phyloP scores from a whole-genome alignment of 257 asterid species.

The Capsicum chinense region DNA sequence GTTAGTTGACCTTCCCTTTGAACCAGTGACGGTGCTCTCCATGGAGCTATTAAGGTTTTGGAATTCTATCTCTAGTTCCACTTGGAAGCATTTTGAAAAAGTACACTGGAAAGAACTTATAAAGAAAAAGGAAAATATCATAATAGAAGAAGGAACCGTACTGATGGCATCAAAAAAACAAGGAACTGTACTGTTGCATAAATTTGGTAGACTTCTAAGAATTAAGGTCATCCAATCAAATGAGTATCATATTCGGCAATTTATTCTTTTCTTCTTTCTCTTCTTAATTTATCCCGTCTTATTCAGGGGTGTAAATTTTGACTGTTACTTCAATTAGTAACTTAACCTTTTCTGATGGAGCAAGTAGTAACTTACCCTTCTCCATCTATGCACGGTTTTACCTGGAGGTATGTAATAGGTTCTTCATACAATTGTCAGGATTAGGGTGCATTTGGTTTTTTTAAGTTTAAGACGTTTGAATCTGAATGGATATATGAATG shows the following conservation, averaged over 20 bases:
- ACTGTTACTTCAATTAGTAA: background rate
- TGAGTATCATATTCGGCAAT: background rate
- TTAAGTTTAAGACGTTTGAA: too few relatives aligned
- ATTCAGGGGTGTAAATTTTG: slow-evolving; percentile 16
- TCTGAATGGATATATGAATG: too few relatives aligned
- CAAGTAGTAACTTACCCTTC: slow-evolving; percentile 3
- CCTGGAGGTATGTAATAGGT: slow-evolving; percentile 7
- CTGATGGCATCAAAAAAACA: background rate
- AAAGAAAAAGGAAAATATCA: background rate
- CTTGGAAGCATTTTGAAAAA: background rate
- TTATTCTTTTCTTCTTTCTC: background rate
- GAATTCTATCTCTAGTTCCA: background rate
- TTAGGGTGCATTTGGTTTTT: too few relatives aligned
- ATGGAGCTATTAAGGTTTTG: background rate
- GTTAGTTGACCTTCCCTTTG: background rate
- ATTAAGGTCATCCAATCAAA: background rate
- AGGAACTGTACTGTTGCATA: slow-evolving; percentile 2
- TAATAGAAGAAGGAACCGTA: background rate
- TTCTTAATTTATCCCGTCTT: background rate
- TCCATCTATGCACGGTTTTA: slow-evolving; percentile 4
- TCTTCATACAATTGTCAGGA: background rate
- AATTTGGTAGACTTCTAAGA: background rate
- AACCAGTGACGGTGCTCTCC: background rate
- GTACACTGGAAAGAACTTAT: background rate
- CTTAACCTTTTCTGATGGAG: background rate